Evolutionary conservation across 495 filamentous ascomycete genomes (phyloP).

Genomic region (Penicillium ochrochloron): DNA sequence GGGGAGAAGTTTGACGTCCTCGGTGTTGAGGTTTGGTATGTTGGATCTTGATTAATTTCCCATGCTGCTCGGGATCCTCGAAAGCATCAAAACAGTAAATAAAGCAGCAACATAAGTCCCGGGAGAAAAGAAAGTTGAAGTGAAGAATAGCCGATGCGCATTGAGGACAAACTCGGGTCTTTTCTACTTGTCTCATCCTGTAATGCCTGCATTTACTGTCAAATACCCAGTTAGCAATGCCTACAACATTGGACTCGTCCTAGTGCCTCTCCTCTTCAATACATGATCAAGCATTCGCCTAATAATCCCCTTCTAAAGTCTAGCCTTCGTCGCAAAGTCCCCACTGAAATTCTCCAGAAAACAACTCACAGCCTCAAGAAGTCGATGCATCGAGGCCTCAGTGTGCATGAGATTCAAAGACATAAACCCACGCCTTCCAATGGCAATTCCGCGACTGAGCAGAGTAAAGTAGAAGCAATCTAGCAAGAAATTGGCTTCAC

Average conservation of each 20-base stretch:
- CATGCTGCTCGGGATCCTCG: not conserved
- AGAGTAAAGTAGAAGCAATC: not conserved
- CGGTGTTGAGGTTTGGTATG: slow-evolving; percentile 91
- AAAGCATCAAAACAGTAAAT: slow-evolving; percentile 7
- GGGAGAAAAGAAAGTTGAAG: not conserved
- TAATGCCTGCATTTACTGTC: slow-evolving; percentile 20
- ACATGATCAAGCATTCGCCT: not conserved
- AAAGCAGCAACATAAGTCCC: not conserved
- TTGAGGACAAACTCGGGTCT: not conserved
- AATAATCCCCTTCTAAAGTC: not conserved
- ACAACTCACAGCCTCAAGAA: not conserved
- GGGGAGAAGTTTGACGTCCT: slow-evolving; percentile 91
- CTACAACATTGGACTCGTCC: slow-evolving; percentile 5
- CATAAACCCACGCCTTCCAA: not conserved
- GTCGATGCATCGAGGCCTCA: not conserved
- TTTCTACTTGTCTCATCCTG: not conserved
- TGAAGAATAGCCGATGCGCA: not conserved
- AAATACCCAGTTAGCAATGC: slow-evolving; percentile 25
- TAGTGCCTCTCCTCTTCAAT: not conserved
- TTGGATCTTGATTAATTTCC: slow-evolving; percentile 49
- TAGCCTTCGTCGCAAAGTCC: not conserved
- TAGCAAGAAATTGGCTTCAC: not conserved
- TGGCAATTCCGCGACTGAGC: not conserved
- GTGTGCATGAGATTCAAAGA: not conserved
- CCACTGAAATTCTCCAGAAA: not conserved